A percentile compares a stretch with the other conserved stretches of the same genome.
Evolutionary conservation across 768 basidiomycete genomes (phyloP).

Genomic region (Naganishia onofrii): DNA sequence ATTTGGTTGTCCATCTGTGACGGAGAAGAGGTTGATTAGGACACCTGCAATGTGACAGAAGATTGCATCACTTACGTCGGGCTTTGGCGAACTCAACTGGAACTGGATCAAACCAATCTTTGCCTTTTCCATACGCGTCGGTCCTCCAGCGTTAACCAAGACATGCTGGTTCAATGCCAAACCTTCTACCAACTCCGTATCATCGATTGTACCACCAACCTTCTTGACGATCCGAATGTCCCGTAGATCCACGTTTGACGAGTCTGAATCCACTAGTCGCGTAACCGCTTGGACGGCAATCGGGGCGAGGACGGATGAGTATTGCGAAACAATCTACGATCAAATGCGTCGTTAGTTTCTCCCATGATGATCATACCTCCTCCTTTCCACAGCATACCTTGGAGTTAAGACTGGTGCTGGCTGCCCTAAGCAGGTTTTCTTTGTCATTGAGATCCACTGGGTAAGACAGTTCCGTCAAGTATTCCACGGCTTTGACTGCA

Average conservation of each 20-base stretch:
- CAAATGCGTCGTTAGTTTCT: not conserved
- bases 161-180: constrained; percentile 97
- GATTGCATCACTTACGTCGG: constrained; percentile 66
- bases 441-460: constrained; percentile 88
- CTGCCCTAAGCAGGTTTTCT: constrained; percentile 79
- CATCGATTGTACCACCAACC: constrained; percentile 97
- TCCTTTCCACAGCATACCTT: constrained; percentile 61
- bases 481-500: constrained; percentile 88
- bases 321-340: constrained; percentile 92
- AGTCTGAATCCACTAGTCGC: constrained; percentile 79
- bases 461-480: constrained; percentile 83
- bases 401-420: constrained; percentile 91
- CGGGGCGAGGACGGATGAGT: constrained; percentile 94
- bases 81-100: constrained; percentile 95
- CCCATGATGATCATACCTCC: not conserved
- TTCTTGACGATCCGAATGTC: constrained; percentile 97
- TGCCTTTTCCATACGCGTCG: constrained; percentile 92
- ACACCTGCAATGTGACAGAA: not conserved
- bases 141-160: constrained; percentile 82
- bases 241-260: constrained; percentile 91
- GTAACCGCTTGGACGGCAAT: constrained; percentile 97
- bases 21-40: not conserved
- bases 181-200: constrained; percentile 93
- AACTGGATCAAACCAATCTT: constrained; percentile 98
- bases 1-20: constrained; percentile 98